Base-by-base conservation (phyloP, 75 land plant genomes). In the Cryptomeria japonica region DNA sequence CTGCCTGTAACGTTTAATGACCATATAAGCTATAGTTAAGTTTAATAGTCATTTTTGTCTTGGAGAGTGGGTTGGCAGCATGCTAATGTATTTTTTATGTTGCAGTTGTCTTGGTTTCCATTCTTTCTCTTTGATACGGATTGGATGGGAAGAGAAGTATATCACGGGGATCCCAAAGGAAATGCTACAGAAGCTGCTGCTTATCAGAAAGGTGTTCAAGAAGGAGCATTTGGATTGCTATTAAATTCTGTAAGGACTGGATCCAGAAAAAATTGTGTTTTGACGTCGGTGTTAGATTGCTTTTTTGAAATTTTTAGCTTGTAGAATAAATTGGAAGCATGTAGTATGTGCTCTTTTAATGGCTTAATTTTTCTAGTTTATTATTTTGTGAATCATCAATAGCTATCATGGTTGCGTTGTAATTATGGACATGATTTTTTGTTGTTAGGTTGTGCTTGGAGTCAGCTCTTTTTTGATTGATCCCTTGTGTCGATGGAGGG, bases 81-180 rank as follows among this genome's bases (percentile, higher is more conserved):
- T 42, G n/a, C 90, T 55, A 85, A 31, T 22, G 25, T 34, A 51
- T 55, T 85, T 85, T 19, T 85, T 41, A 38, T 91, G 13, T 88
- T 91, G 84, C 91, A 95, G 96, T 70, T 96, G 41, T 95, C 96
- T 0, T 98, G 99, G 99, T 98, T 98, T 84, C 96, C 97, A 0
- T 98, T 98, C 87, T 89, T 98, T 88, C 93, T 98, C 25, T 98
- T 94, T 87, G 99, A 98, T 84, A 98, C 99, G 19, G 99, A 98
- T 70, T 98, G 99, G 99, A 97, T 98, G 99, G 99, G 99, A 22
- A 93, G 91, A 31, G 99, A 98, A 89, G 99, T 98, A 61, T 97
- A 93, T 89, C 93, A 95, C 38, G 99, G 99, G 32, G 90, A 92
- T 91, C 99, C 99, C 15, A 93, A 90, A 3, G 97, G 97, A 49